Conservation (phyloP, 1,284 basidiomycete species). For the Tilletia horrida region DNA sequence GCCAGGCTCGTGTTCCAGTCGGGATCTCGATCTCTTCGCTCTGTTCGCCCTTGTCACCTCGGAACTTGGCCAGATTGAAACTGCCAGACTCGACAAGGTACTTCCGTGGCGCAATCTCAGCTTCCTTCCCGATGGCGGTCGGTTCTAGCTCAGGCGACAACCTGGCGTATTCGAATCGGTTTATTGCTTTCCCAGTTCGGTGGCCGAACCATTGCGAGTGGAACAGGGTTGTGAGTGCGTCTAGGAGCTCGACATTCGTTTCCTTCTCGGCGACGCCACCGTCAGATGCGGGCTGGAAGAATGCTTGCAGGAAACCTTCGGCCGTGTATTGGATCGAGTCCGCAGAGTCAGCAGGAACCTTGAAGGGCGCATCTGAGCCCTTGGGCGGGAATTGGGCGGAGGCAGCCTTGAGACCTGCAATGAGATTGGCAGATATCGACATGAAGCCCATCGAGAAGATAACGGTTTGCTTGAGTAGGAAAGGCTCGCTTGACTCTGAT, state of each 20-base stretch:
- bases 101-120: background rate
- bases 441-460: background rate
- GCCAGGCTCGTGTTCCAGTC: background rate
- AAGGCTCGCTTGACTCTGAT: background rate
- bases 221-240: constrained; percentile 2
- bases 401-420: background rate
- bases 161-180: constrained; percentile 9
- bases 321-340: constrained; percentile 8
- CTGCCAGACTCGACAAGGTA: background rate
- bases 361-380: background rate
- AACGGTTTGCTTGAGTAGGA: constrained; percentile 13
- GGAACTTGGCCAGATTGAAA: background rate
- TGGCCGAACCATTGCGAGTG: constrained; percentile 2
- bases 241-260: background rate
- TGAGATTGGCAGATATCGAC: background rate
- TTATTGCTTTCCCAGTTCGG: background rate
- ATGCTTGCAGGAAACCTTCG: background rate
- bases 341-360: background rate
- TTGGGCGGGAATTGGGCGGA: background rate
- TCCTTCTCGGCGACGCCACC: background rate
- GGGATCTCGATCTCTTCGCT: background rate
- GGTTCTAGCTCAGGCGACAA: background rate
- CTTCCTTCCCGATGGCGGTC: background rate
- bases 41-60: background rate
- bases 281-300: background rate